phyloP scores from a whole-genome alignment of 1,139 yeast species.

The Taphrina confusa region DNA sequence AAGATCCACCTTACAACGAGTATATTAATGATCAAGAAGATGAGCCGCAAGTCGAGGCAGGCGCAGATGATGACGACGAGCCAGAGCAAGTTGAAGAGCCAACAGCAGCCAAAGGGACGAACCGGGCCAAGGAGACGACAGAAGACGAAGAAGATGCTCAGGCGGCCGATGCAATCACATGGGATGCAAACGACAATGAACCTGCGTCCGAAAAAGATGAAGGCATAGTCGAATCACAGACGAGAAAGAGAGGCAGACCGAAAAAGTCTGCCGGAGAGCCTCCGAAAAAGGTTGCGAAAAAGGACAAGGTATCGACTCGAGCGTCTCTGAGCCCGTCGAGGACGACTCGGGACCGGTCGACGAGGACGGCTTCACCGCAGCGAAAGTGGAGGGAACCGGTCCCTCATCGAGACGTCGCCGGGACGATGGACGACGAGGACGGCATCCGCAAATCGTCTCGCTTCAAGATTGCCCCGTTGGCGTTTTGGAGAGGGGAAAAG shows the following conservation, averaged over 20 bases:
- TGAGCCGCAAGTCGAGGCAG: background rate
- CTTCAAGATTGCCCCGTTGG: conserved; percentile 69
- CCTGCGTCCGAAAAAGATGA: conserved; percentile 34
- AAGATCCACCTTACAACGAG: conserved; percentile 10
- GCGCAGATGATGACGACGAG: conserved; percentile 12
- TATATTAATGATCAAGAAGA: conserved; percentile 9
- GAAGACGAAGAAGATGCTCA: conserved; percentile 11
- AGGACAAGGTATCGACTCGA: background rate
- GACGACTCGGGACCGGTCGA: conserved; percentile 2
- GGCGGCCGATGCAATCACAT: too few relatives aligned
- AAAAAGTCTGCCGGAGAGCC: background rate
- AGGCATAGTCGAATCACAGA: conserved; percentile 36
- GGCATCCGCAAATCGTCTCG: conserved; percentile 60
- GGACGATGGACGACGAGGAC: conserved; percentile 21
- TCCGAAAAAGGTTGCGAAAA: background rate
- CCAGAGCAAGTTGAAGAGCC: conserved; percentile 10
- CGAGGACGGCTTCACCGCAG: background rate
- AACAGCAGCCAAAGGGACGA: conserved; percentile 10
- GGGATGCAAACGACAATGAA: background rate
- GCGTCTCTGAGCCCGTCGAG: conserved; percentile 1
- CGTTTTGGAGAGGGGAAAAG: conserved; percentile 82
- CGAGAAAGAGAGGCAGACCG: background rate
- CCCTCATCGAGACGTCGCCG: conserved; percentile 31
- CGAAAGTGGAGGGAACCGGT: conserved; percentile 30
- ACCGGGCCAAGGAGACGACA: background rate